Evolutionary conservation across 768 basidiomycete genomes (phyloP), one percentile per base, ranked within the genome.

Genomic region (Steccherinum ochraceum): DNA sequence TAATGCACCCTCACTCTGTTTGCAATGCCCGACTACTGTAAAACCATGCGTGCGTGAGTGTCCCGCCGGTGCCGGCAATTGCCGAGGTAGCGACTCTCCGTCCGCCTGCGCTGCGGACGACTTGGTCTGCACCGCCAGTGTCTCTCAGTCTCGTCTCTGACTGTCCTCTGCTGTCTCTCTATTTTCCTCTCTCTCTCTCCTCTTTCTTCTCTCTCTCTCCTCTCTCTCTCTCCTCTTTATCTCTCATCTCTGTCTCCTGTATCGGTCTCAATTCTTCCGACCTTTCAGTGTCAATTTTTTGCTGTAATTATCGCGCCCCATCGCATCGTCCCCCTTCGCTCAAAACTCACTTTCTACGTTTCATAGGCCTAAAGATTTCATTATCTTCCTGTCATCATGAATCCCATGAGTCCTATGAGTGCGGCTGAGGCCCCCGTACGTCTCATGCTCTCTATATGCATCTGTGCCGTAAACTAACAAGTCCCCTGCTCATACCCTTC

Each of bases 381-480:
- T 60, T 58, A 59, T 64, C 59, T 60, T 62, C 65, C 62, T 62
- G 58, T 64, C 77, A 78, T 78, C 78, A 86, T 86, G 84, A 89
- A 88, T 74, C 74, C 75, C 70, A 85, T 89, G 75, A 75, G 76
- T 71, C 56, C 56, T 42, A 83, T 87, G 78, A 72, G 76, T 63
- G 64, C 79, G 45, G 84, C 86, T 61, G 88, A 90, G 72, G 85
- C 87, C 66, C 83, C 86, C 68, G 86, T 89, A 70, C 61, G 83
- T 77, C 46, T 49, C 48, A 51, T 25, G 13, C 45, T 43, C 11
- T 24, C 24, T 30, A 43, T 50, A 40, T 26, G 47, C 19, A n/a
- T 23, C 13, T 12, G 20, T 19, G 2, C 7, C 3, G 5, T 45
- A 25, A 24, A 45, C 50, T 51, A 18, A 51, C 26, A 23, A 40